Evolutionary conservation across 495 filamentous ascomycete species (phyloP).

Genomic region (Halenospora varia): DNA sequence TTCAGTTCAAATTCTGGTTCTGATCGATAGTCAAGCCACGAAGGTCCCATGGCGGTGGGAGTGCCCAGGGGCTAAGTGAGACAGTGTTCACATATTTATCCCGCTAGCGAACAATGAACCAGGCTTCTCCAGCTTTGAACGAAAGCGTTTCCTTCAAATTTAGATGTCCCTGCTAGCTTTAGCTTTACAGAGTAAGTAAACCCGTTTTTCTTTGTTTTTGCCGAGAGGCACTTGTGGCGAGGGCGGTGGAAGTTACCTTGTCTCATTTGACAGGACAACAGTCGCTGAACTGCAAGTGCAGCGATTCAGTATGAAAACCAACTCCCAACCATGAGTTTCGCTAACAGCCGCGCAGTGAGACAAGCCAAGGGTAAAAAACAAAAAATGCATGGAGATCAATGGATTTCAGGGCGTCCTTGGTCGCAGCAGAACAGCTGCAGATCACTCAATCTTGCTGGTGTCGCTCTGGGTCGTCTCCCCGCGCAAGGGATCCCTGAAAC

Average conservation of each 20-base stretch:
- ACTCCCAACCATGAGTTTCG: neutral
- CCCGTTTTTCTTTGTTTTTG: neutral
- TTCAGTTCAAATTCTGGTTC: neutral
- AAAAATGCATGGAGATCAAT: neutral
- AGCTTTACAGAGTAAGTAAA: neutral
- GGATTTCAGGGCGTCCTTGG: neutral
- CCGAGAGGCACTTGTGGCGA: neutral
- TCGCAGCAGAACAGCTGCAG: neutral
- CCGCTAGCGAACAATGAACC: neutral
- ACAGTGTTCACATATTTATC: neutral
- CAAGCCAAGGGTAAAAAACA: neutral
- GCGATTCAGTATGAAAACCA: neutral
- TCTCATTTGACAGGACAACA: neutral
- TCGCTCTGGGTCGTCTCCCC: neutral
- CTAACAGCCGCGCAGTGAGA: neutral
- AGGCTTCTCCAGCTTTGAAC: neutral
- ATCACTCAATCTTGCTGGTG: neutral
- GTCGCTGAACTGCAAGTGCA: neutral
- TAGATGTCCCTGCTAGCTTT: neutral
- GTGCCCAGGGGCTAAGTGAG: neutral
- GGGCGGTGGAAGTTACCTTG: neutral
- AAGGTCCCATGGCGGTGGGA: neutral
- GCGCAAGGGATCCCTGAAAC: neutral
- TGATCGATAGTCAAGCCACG: neutral
- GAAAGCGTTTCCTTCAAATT: neutral